phyloP scores from a whole-genome alignment of 2,329 filamentous ascomycete species.

The Arthrobotrys sphaeroides region DNA sequence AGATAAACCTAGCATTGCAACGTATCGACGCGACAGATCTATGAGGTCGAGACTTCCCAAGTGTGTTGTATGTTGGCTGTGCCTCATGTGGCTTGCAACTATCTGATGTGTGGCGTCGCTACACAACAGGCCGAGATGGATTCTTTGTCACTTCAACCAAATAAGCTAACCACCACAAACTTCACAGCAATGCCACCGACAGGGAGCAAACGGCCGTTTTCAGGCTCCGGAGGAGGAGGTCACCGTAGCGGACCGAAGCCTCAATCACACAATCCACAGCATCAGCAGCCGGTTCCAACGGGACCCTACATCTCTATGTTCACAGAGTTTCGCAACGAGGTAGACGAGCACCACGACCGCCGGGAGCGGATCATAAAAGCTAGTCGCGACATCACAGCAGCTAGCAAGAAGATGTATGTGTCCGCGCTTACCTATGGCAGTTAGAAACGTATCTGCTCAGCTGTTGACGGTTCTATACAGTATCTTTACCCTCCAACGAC shows the following conservation, averaged over 20 bases:
- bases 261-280: not conserved
- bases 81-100: too few relatives aligned
- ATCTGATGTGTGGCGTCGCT: too few relatives aligned
- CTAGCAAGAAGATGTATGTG: slow-evolving; percentile 93
- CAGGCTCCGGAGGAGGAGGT: slow-evolving; percentile 22
- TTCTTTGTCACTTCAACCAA: too few relatives aligned
- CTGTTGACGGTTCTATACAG: slow-evolving; percentile 61
- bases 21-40: too few relatives aligned
- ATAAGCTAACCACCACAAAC: too few relatives aligned
- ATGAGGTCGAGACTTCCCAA: too few relatives aligned
- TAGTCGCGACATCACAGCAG: slow-evolving; percentile 88
- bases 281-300: slow-evolving; percentile 21
- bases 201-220: slow-evolving; percentile 35
- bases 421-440: not conserved
- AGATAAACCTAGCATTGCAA: too few relatives aligned
- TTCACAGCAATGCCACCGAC: slow-evolving; percentile 23
- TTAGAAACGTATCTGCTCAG: not conserved
- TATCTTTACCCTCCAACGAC: slow-evolving; percentile 67
- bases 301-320: slow-evolving; percentile 72
- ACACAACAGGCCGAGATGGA: too few relatives aligned
- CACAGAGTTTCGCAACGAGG: slow-evolving; percentile 81
- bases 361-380: slow-evolving; percentile 89
- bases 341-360: slow-evolving; percentile 94
- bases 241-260: slow-evolving; percentile 20
- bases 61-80: too few relatives aligned